Evolutionary conservation across 1,284 basidiomycete genomes (phyloP), one percentile per base, ranked within the genome.

Genomic region (Rhodotorula sp.): DNA sequence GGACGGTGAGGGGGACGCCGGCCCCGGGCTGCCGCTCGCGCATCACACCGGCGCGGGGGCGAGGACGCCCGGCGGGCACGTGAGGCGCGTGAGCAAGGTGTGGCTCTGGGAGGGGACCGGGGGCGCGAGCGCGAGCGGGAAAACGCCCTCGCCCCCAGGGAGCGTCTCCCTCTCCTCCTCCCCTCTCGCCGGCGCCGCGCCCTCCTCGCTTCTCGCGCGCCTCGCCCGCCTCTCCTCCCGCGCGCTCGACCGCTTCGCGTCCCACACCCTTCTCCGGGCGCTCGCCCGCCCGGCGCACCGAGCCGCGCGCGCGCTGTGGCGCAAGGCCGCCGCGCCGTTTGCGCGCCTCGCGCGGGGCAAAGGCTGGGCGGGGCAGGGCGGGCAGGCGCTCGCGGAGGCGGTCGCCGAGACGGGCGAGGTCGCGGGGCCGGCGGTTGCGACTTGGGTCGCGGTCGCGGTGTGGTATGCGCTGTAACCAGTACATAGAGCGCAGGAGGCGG

Each of bases 91-190:
- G 27, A 60, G 54, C 37, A 37, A 66, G n/a, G 72, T 74, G 9
- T 74, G 66, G 63, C 63, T 66, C 19, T 74, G 72, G 72, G 69
- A 74, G 32, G 70, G n/a, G n/a, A n/a, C n/a, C n/a, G n/a, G n/a
- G n/a, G n/a, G n/a, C n/a, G n/a, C n/a, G n/a, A n/a, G 64, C 25
- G 39, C 15, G 44, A 37, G 51, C 21, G 41, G 60, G 21, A 46
- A 25, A 3, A 25, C 48, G 7, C 32, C 36, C 15, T 67, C 58
- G 6, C 55, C 64, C 4, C 46, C 22, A 25, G 48, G 25, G 22
- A 27, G 63, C 13, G 53, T 48, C 19, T 62, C 67, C 19, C 36
- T 60, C 37, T 41, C 61, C 12, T 37, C 44, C 34, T 39, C 44
- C 37, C 55, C 44, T 12, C 27, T 19, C 41, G 59, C 19, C 50